Conservation (phyloP, 495 filamentous ascomycete genomes). For the Penicillium tannophilum region DNA sequence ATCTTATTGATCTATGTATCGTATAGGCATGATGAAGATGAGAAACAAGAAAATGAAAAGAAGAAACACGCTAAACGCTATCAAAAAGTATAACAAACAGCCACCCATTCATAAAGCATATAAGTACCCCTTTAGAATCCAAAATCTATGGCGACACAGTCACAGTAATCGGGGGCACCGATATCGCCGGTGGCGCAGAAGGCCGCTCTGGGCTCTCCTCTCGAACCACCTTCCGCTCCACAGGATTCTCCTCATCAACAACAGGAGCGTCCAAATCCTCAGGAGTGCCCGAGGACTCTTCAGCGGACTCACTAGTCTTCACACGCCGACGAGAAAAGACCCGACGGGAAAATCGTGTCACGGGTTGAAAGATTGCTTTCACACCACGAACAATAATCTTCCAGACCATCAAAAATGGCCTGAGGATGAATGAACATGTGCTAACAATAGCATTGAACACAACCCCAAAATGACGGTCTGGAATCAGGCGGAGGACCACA, state of each 20-base stretch:
- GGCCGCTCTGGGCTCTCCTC: slow-evolving; percentile 25
- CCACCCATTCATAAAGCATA: not conserved
- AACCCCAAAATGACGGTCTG: slow-evolving; percentile 55
- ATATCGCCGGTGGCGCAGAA: slow-evolving; percentile 21
- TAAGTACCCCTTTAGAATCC: not conserved
- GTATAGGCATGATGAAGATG: not conserved
- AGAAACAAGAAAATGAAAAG: not conserved
- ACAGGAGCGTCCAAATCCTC: slow-evolving; percentile 2
- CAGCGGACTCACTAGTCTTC: not conserved
- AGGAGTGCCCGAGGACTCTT: not conserved
- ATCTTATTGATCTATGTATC: too few relatives aligned
- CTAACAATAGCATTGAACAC: slow-evolving; percentile 40
- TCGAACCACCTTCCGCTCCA: slow-evolving; percentile 11
- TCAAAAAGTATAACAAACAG: not conserved
- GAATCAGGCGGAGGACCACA: slow-evolving; percentile 67
- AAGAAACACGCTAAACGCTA: not conserved
- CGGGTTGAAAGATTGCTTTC: slow-evolving; percentile 24
- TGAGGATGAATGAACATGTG: slow-evolving; percentile 27
- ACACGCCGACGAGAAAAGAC: slow-evolving; percentile 5
- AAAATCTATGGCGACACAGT: slow-evolving; percentile 30
- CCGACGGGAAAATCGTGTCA: slow-evolving; percentile 28
- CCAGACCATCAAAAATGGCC: slow-evolving; percentile 30
- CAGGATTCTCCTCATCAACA: slow-evolving; percentile 18
- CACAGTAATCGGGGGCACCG: slow-evolving; percentile 42
- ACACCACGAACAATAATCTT: slow-evolving; percentile 21